These are phyloP conservation scores for Cutaneotrichosporon sp. DNA, from an alignment of 1,284 basidiomycete species.

Conservation along the genomic window DNA sequence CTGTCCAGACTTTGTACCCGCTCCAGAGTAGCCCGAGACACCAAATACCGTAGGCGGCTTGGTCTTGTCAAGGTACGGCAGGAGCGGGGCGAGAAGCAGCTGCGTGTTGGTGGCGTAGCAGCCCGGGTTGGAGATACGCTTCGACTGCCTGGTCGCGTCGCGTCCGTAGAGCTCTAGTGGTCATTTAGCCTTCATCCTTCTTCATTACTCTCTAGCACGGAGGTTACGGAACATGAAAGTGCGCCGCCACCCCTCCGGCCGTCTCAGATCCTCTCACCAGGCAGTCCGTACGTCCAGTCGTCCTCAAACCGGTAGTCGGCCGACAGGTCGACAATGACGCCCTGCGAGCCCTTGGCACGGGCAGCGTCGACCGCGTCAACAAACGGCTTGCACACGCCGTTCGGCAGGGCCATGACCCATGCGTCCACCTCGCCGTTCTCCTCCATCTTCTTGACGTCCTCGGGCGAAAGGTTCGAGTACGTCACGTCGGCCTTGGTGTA, in stretches of 20 bases:
- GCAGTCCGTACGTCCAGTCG: slow-evolving; percentile 95
- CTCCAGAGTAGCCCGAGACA: slow-evolving; percentile 89
- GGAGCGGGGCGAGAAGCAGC: slow-evolving; percentile 81
- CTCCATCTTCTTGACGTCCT: slow-evolving; percentile 81
- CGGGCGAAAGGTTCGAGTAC: slow-evolving; percentile 71
- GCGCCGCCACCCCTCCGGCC: neutral
- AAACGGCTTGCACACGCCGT: slow-evolving; percentile 94
- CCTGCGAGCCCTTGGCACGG: slow-evolving; percentile 54
- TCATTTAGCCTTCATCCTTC: slow-evolving; percentile 25
- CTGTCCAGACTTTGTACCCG: slow-evolving; percentile 72
- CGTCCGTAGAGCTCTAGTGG: slow-evolving; percentile 81
- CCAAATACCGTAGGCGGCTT: slow-evolving; percentile 85
- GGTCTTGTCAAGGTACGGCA: slow-evolving; percentile 62
- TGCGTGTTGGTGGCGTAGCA: slow-evolving; percentile 95
- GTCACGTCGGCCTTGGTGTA: slow-evolving; percentile 74
- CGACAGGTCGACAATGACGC: slow-evolving; percentile 81
- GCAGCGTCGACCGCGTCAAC: slow-evolving; percentile 89
- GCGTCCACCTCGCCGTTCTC: slow-evolving; percentile 82
- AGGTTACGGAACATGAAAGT: neutral
- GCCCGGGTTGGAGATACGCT: slow-evolving; percentile 91
- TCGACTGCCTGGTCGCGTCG: slow-evolving; percentile 60
- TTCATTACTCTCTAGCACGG: neutral
- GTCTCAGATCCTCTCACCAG: slow-evolving; percentile 64
- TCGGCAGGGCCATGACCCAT: slow-evolving; percentile 97
- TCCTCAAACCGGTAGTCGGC: slow-evolving; percentile 95